Evolutionary conservation across 2,329 filamentous ascomycete species (phyloP).

Genomic region (Diaporthe eres): DNA sequence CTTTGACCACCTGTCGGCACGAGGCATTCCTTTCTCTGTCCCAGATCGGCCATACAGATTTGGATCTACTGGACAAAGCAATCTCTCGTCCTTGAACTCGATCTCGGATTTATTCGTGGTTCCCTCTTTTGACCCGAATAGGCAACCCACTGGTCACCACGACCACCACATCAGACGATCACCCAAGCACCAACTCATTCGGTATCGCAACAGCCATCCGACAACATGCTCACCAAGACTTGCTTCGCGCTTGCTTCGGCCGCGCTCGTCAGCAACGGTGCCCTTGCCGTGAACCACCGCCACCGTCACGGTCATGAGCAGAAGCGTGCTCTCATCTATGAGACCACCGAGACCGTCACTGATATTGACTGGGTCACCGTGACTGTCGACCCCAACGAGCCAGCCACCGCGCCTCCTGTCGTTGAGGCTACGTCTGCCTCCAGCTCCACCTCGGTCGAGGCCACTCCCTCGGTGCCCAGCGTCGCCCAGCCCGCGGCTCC

Average conservation of each 20-base stretch:
- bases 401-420: conserved; percentile 28
- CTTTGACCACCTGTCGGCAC: conserved; percentile 35
- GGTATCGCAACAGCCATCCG: conserved; percentile 23
- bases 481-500: not conserved
- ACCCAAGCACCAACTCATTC: not conserved
- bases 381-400: conserved; percentile 54
- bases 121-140: conserved; percentile 8
- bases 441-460: conserved; percentile 19
- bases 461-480: conserved; percentile 10
- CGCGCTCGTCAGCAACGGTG: conserved; percentile 58
- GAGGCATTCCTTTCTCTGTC: conserved; percentile 38
- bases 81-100: not conserved
- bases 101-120: not conserved
- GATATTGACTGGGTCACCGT: conserved; percentile 59
- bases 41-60: not conserved
- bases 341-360: conserved; percentile 52
- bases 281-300: conserved; percentile 58
- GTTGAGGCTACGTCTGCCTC: conserved; percentile 43
- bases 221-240: conserved; percentile 60
- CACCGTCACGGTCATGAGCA: conserved; percentile 56
- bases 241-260: conserved; percentile 59
- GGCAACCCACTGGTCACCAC: conserved; percentile 17
- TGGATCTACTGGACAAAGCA: conserved; percentile 33
- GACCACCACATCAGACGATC: not conserved
- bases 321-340: conserved; percentile 52